A percentile compares a stretch with the other conserved stretches of the same genome.
Evolutionary conservation across 2,329 filamentous ascomycete genomes (phyloP).

Genomic region (Exophiala viscosa): DNA sequence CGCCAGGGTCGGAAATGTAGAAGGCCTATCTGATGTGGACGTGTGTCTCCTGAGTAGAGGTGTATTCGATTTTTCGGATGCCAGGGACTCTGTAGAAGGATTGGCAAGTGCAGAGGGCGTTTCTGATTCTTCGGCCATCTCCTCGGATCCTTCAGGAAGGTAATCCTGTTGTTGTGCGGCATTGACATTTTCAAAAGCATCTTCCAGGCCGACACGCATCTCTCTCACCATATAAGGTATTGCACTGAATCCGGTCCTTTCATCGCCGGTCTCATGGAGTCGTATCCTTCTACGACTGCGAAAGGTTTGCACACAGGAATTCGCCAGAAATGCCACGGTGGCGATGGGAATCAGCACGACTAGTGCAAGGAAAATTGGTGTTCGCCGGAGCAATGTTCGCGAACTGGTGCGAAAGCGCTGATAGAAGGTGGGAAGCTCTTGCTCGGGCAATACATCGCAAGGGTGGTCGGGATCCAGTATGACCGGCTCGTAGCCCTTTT

Average conservation of each 20-base stretch:
- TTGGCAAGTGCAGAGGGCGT: constrained; percentile 7
- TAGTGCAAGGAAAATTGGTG: constrained; percentile 64
- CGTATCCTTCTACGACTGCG: constrained; percentile 71
- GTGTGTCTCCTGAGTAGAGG: constrained; percentile 30
- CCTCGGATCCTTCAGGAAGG: constrained; percentile 56
- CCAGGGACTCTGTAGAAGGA: constrained; percentile 16
- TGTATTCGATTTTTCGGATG: constrained; percentile 31
- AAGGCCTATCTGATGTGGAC: constrained; percentile 23
- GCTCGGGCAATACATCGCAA: constrained; percentile 46
- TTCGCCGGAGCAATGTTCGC: constrained; percentile 45
- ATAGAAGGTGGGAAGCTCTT: constrained; percentile 35
- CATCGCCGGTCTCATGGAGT: constrained; percentile 68
- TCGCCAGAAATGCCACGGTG: constrained; percentile 67
- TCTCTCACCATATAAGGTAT: constrained; percentile 73
- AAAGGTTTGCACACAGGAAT: constrained; percentile 71
- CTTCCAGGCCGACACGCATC: constrained; percentile 71
- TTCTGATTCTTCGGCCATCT: constrained; percentile 35
- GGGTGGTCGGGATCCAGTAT: constrained; percentile 68
- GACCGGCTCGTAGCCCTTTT: constrained; percentile 69
- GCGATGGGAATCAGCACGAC: constrained; percentile 70
- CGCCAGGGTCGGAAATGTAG: constrained; percentile 67
- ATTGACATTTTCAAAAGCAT: constrained; percentile 70
- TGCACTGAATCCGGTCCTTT: constrained; percentile 63
- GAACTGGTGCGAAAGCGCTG: constrained; percentile 36
- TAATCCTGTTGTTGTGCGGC: constrained; percentile 68